Percentiles rank a stretch among this genome's conserved stretches.
phyloP scores from a whole-genome alignment of 805 yeast species.

The Saturnispora bothae region DNA sequence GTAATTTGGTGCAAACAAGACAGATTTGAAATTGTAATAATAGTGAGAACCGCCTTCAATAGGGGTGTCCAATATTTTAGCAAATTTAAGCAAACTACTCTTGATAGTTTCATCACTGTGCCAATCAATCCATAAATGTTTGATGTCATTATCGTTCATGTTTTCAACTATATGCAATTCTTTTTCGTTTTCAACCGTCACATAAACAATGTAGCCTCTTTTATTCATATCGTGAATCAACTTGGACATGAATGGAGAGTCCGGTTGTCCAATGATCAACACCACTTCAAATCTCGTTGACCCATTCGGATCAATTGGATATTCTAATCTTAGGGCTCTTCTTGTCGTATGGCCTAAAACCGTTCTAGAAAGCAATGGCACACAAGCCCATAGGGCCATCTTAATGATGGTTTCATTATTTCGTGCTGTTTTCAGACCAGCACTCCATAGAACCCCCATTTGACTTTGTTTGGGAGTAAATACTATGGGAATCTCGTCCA shows the following conservation, averaged over 20 bases:
- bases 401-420: background rate
- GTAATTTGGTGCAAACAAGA: slow-evolving; percentile 57
- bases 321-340: slow-evolving; percentile 4
- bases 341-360: background rate
- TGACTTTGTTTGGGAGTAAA: no score
- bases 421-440: background rate
- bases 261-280: slow-evolving; percentile 64
- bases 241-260: slow-evolving; percentile 60
- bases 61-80: slow-evolving; percentile 31
- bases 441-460: background rate
- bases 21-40: slow-evolving; percentile 48
- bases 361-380: background rate
- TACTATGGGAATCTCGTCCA: no score
- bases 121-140: slow-evolving; percentile 48
- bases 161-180: slow-evolving; percentile 43
- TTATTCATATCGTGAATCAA: slow-evolving; percentile 65
- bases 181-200: slow-evolving; percentile 56
- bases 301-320: slow-evolving; percentile 23
- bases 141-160: slow-evolving; percentile 59
- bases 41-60: slow-evolving; percentile 24
- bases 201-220: slow-evolving; percentile 73
- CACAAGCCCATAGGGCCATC: background rate
- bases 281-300: slow-evolving; percentile 74
- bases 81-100: slow-evolving; percentile 39
- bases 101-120: slow-evolving; percentile 32